These are phyloP conservation scores for Dipteronia dyeriana DNA, from an alignment of 345 rosid genomes.

Conservation along the genomic window DNA sequence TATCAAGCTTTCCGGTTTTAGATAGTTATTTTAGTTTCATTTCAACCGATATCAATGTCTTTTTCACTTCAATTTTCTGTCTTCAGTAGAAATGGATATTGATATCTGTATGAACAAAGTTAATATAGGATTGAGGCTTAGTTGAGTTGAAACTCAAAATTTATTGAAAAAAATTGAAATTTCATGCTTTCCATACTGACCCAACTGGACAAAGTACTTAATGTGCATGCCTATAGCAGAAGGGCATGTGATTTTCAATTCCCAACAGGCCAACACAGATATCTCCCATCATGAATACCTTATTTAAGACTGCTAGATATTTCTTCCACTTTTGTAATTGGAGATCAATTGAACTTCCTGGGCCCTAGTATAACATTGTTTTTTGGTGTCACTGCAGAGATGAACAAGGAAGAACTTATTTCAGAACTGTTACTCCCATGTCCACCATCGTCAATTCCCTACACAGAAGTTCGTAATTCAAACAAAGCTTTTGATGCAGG, in stretches of 20 bases:
- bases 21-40: neutral
- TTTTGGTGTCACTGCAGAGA: slow-evolving; percentile 40
- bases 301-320: neutral
- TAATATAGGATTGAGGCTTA: neutral
- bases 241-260: neutral
- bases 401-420: slow-evolving; percentile 78
- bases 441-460: slow-evolving; percentile 41
- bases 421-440: slow-evolving; percentile 54
- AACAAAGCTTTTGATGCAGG: slow-evolving; percentile 32
- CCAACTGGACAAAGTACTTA: neutral
- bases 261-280: neutral
- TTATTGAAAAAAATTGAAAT: neutral
- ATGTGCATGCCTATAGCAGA: neutral
- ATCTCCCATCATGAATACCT: neutral
- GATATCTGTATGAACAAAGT: neutral
- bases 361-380: neutral
- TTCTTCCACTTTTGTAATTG: neutral
- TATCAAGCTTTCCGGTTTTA: neutral
- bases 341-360: neutral
- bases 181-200: neutral
- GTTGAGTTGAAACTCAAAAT: neutral
- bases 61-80: neutral
- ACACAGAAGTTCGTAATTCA: slow-evolving; percentile 20
- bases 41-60: neutral
- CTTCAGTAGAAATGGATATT: neutral